Percentiles rank a stretch among this genome's conserved stretches.
Conservation (phyloP, 2,329 filamentous ascomycete species). For the Penicillium concentricum region DNA sequence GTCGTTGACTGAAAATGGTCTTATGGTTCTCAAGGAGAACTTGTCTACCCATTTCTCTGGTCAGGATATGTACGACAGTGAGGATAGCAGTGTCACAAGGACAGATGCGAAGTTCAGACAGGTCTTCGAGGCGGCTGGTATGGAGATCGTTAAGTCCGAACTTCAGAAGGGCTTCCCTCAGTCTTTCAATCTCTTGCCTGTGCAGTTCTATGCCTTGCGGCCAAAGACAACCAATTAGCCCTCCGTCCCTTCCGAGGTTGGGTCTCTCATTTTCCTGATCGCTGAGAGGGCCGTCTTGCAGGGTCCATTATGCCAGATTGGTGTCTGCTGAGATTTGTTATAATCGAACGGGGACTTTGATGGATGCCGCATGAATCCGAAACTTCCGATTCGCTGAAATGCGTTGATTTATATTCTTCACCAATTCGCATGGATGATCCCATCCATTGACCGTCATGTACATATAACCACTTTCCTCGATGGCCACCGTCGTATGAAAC, state of each 20-base stretch:
- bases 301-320: not conserved
- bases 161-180: conserved; percentile 70
- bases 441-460: not conserved
- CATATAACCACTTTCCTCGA: not conserved
- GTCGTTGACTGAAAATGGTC: conserved; percentile 44
- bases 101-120: conserved; percentile 68
- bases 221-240: conserved; percentile 36
- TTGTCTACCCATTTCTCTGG: conserved; percentile 54
- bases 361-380: not conserved
- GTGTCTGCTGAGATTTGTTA: not conserved
- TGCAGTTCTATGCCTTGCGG: conserved; percentile 75
- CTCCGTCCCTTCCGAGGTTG: not conserved
- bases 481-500: not conserved
- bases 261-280: not conserved
- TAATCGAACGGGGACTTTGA: not conserved
- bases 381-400: not conserved
- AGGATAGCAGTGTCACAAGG: conserved; percentile 76
- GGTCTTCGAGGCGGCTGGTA: conserved; percentile 67
- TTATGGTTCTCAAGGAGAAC: conserved; percentile 80
- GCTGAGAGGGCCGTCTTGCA: not conserved
- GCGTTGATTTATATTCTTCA: not conserved
- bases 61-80: conserved; percentile 69
- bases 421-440: not conserved
- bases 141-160: conserved; percentile 69
- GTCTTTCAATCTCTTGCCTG: conserved; percentile 62